Base-by-base conservation (phyloP, 768 basidiomycete genomes). In the Cantharellus anzutake region DNA sequence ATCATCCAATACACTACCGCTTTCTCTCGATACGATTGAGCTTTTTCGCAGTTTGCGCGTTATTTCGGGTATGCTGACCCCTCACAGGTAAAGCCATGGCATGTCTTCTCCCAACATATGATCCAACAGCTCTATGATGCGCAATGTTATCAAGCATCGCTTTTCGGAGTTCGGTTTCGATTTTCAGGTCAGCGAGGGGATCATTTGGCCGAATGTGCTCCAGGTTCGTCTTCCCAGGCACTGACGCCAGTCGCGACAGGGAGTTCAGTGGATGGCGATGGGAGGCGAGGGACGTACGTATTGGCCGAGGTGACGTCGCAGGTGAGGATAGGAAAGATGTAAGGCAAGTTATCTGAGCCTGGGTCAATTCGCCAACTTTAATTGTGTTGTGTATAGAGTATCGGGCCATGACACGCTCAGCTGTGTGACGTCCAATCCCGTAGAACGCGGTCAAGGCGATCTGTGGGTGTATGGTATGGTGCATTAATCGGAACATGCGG, bases 311-410 rank as follows among this genome's bases (percentile, higher is more conserved):
- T 61, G 5, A 42, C 42, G 34, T 63, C 60, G 78, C 73, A 1
- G 96, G 93, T 0, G 91, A 87, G 3, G 93, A 92, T 5, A 99
- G 82, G 71, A 90, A 94, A 3, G 94, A 87, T 7, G 92, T 84
- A n/a, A 99, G 78, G 14, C 84, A 78, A 11, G 91, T 96, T 56
- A 93, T 74, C 77, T 99, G 96, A 41, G 79, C 75, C 39, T 91
- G 83, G 37, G 88, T 82, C 40, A 99, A 76, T 68, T 89, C 79
- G 56, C 78, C 79, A 64, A 99, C 81, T 70, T 79, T 81, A 72
- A 84, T 81, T 63, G 76, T 76, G 74, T 89, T 82, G 71, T 97
- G 92, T 58, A 99, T 88, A 67, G 87, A 86, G 51, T 96, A 80
- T 62, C 96, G 83, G 5, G 93, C 89, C 67, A 94, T 91, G 40